These are phyloP conservation scores for Nannochloropsis oceanica DNA, from an alignment of 108 stramenopile genomes.

Conservation along the genomic window DNA sequence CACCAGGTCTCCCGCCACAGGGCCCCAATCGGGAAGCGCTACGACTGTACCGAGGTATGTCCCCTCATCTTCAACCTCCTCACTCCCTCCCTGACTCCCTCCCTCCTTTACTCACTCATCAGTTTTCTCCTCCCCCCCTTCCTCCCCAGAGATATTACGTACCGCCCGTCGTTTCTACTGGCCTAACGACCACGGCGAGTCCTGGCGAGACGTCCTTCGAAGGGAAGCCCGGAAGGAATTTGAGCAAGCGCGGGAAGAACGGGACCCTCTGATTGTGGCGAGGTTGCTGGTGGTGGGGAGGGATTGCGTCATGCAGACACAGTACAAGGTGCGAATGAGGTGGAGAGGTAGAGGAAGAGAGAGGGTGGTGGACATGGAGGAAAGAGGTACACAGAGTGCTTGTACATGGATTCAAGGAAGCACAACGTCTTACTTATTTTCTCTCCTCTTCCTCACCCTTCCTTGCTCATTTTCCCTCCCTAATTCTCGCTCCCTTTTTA, in stretches of 20 bases:
- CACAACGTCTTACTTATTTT: not conserved
- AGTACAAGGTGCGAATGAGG: conserved; percentile 49
- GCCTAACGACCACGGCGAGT: conserved; percentile 53
- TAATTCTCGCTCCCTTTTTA: not conserved
- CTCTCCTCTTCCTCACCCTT: not conserved
- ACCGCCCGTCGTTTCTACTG: conserved; percentile 52
- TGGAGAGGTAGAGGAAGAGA: not conserved
- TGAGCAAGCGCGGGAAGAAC: conserved; percentile 58
- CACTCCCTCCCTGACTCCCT: not conserved
- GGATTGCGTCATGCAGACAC: conserved; percentile 72
- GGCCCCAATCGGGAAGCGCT: not conserved
- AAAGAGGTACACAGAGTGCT: not conserved
- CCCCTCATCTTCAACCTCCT: not conserved
- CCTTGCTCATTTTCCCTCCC: not conserved
- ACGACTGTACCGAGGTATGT: not conserved
- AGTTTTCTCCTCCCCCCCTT: not conserved
- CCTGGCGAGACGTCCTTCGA: conserved; percentile 57
- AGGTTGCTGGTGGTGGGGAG: conserved; percentile 74
- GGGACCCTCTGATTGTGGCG: conserved; percentile 70
- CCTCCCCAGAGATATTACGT: not conserved
- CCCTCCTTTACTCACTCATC: not conserved
- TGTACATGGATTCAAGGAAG: not conserved
- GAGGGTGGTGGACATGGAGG: not conserved
- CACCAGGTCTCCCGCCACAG: not conserved
- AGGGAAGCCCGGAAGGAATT: conserved; percentile 71